These are phyloP conservation scores for Sporothrix brasiliensis DNA, from an alignment of 2,329 filamentous ascomycete genomes.

Conservation along the genomic window DNA sequence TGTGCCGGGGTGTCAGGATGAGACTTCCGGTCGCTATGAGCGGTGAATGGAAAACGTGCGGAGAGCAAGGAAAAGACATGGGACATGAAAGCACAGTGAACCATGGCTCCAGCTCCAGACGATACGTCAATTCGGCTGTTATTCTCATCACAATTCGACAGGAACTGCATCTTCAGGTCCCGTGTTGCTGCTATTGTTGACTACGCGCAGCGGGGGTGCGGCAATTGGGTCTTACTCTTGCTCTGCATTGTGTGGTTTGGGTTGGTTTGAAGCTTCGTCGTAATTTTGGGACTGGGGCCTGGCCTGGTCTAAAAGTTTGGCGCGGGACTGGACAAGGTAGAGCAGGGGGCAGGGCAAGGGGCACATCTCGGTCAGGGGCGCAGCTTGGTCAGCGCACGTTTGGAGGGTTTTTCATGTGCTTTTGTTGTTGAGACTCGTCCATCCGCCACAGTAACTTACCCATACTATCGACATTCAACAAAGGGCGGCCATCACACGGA, in stretches of 20 bases:
- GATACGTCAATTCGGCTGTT: not conserved
- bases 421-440: not conserved
- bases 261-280: not conserved
- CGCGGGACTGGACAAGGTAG: too few species aligned
- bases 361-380: not conserved
- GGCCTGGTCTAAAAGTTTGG: not conserved
- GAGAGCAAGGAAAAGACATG: not conserved
- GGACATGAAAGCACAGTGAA: not conserved
- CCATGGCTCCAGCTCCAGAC: not conserved
- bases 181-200: constrained; percentile 4
- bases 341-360: constrained; percentile 11
- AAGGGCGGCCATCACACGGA: not conserved
- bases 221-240: not conserved
- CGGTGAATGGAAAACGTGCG: not conserved
- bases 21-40: not conserved
- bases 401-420: too few species aligned
- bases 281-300: constrained; percentile 5
- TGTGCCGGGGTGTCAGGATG: not conserved
- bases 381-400: constrained; percentile 8
- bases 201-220: not conserved
- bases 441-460: too few species aligned
- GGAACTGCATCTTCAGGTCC: not conserved
- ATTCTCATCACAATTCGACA: too few species aligned
- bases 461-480: too few species aligned
- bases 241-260: not conserved